These are phyloP conservation scores for Cymbopogon citratus DNA, from an alignment of 176 grass and related monocot species.

Conservation along the genomic window DNA sequence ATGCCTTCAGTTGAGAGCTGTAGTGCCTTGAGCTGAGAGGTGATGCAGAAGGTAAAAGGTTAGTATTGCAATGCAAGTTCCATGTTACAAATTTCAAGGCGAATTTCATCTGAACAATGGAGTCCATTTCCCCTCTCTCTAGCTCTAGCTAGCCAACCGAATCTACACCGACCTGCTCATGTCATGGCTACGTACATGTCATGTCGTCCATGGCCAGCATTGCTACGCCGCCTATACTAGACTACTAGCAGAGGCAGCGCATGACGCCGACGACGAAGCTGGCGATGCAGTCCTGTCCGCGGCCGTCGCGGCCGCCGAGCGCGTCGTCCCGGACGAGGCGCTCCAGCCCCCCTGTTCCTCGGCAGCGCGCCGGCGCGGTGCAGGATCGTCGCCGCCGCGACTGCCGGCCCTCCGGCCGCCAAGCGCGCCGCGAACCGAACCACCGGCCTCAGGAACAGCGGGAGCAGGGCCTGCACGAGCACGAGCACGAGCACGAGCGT, in stretches of 20 bases:
- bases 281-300: constrained; percentile 27
- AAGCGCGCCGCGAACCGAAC: constrained; percentile 39
- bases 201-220: not conserved
- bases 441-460: constrained; percentile 39
- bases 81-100: no score
- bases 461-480: constrained; percentile 32
- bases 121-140: no score
- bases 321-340: constrained; percentile 46
- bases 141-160: no score
- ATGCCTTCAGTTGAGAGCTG: no score
- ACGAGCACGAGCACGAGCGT: not conserved
- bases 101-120: no score
- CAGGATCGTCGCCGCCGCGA: constrained; percentile 50
- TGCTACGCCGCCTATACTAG: no score
- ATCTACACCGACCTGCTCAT: no score
- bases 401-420: constrained; percentile 27
- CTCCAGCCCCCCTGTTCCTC: constrained; percentile 43
- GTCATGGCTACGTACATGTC: no score
- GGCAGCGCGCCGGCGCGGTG: constrained; percentile 61
- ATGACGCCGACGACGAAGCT: constrained; percentile 49
- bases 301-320: not conserved
- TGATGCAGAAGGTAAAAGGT: no score
- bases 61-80: no score
- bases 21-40: no score
- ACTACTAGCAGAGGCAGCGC: constrained; percentile 36